These are phyloP conservation scores for Carallia brachiata DNA, from an alignment of 345 rosid species.

Conservation along the genomic window DNA sequence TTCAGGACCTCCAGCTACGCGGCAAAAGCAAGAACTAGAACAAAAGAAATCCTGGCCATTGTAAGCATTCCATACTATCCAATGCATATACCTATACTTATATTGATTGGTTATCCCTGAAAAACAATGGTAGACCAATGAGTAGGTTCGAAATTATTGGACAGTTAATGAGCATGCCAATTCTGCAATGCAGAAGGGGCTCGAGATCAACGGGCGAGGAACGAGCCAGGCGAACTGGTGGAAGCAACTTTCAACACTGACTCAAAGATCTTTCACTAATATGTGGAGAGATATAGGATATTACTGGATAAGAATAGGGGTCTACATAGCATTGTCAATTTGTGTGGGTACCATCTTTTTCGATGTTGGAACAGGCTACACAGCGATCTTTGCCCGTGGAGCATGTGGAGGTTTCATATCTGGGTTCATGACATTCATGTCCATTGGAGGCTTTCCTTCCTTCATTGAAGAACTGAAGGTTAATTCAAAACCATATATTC, in stretches of 20 bases:
- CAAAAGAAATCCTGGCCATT: slow-evolving; percentile 31
- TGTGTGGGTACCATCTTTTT: slow-evolving; percentile 47
- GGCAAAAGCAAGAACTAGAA: slow-evolving; percentile 34
- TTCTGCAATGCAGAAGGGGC: slow-evolving; percentile 43
- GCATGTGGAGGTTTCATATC: slow-evolving; percentile 47
- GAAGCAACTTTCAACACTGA: slow-evolving; percentile 44
- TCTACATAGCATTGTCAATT: slow-evolving; percentile 37
- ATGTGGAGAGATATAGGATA: slow-evolving; percentile 57
- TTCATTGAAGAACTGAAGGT: slow-evolving; percentile 57
- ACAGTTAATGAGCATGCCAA: neutral
- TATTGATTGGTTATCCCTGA: neutral
- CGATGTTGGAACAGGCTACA: slow-evolving; percentile 36
- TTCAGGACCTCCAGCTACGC: slow-evolving; percentile 40
- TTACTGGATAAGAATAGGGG: slow-evolving; percentile 47
- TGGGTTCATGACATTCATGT: slow-evolving; percentile 60
- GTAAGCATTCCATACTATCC: slow-evolving; percentile 27
- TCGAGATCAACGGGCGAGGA: slow-evolving; percentile 8
- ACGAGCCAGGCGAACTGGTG: slow-evolving; percentile 38
- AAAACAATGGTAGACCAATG: neutral
- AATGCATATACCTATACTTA: too few relatives aligned
- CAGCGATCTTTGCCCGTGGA: slow-evolving; percentile 42
- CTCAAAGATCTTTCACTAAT: slow-evolving; percentile 39
- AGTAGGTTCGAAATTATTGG: neutral
- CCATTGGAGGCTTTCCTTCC: slow-evolving; percentile 56
- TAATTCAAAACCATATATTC: neutral